Evolutionary conservation across 768 basidiomycete species (phyloP).

Genomic region (Astraeus odoratus): DNA sequence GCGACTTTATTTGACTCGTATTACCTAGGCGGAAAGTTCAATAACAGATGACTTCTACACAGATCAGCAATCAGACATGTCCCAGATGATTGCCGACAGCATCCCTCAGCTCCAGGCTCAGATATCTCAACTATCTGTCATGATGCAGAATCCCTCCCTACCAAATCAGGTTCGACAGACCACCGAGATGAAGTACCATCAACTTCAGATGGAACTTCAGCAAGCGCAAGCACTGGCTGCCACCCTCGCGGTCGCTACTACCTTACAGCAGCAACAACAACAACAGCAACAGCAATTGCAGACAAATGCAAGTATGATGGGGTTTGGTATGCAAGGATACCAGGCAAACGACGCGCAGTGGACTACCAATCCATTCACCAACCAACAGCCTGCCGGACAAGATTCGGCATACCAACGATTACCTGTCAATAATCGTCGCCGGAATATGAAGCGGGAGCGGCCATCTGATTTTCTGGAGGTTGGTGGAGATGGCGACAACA

Average conservation of each 20-base stretch:
- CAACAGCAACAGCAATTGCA: conserved; percentile 35
- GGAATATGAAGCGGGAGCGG: conserved; percentile 72
- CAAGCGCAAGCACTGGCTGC: conserved; percentile 71
- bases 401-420: conserved; percentile 86
- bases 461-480: conserved; percentile 82
- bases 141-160: conserved; percentile 73
- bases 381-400: conserved; percentile 59
- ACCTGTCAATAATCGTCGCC: conserved; percentile 73
- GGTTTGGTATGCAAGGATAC: conserved; percentile 39
- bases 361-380: conserved; percentile 43
- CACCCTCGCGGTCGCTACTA: conserved; percentile 51
- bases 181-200: conserved; percentile 78
- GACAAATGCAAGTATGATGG: conserved; percentile 25
- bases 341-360: conserved; percentile 32
- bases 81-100: conserved; percentile 63
- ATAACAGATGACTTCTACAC: conserved; percentile 62
- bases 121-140: conserved; percentile 69
- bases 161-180: conserved; percentile 68
- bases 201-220: conserved; percentile 70
- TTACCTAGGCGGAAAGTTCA: conserved; percentile 18
- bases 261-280: conserved; percentile 50
- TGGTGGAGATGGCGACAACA: conserved; percentile 53
- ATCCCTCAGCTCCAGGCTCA: conserved; percentile 84
- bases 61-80: conserved; percentile 68
- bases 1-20: conserved; percentile 19